phyloP scores from a whole-genome alignment of 371 early-diverging fungal species.

The Apophysomyces elegans region DNA sequence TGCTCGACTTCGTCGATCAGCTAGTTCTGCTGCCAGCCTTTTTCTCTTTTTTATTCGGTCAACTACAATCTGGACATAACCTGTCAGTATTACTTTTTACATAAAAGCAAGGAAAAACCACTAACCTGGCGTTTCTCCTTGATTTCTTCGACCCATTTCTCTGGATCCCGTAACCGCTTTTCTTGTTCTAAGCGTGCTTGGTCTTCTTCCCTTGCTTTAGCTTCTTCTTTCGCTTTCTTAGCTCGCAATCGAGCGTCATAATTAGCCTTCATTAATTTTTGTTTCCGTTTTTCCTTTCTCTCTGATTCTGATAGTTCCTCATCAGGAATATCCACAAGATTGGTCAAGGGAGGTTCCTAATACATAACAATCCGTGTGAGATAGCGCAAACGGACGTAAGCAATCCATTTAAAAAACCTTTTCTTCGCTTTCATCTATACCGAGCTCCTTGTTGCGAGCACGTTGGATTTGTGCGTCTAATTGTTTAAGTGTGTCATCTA shows the following conservation, averaged over 20 bases:
- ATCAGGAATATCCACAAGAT: slow-evolving; percentile 81
- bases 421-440: slow-evolving; percentile 79
- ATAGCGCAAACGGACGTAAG: background rate
- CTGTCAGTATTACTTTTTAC: background rate
- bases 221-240: slow-evolving; percentile 82
- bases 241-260: slow-evolving; percentile 82
- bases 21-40: slow-evolving; percentile 73
- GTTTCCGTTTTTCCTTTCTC: slow-evolving; percentile 85
- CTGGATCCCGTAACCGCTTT: slow-evolving; percentile 65
- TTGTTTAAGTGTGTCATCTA: slow-evolving; percentile 74
- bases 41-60: slow-evolving; percentile 69
- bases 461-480: slow-evolving; percentile 69
- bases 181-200: slow-evolving; percentile 73
- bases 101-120: background rate
- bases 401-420: slow-evolving; percentile 38
- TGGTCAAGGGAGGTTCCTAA: slow-evolving; percentile 74
- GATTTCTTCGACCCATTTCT: slow-evolving; percentile 75
- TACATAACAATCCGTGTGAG: background rate
- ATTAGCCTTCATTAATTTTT: slow-evolving; percentile 79
- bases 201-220: slow-evolving; percentile 67
- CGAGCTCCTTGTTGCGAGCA: slow-evolving; percentile 80
- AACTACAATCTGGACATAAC: slow-evolving; percentile 35
- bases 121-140: slow-evolving; percentile 62
- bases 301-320: slow-evolving; percentile 77
- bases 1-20: slow-evolving; percentile 85